Percentiles rank a stretch among this genome's conserved stretches.
Evolutionary conservation across 108 stramenopile species (phyloP).

Genomic region (Discostella stelligeroides): DNA sequence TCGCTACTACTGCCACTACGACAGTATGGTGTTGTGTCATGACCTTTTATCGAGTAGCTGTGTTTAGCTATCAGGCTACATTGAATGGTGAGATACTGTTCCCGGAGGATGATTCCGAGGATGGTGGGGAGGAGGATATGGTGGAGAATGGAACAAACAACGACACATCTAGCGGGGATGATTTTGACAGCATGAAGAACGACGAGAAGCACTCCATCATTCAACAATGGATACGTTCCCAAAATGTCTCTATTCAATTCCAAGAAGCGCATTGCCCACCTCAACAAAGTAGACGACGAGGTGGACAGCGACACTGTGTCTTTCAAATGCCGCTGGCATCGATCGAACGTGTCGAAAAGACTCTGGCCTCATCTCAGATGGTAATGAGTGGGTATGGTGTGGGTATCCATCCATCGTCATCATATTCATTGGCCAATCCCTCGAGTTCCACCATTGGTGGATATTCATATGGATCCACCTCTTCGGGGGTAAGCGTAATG

Average conservation of each 20-base stretch:
- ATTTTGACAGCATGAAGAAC: not conserved
- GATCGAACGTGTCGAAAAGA: constrained; percentile 86
- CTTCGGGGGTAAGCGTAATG: constrained; percentile 16
- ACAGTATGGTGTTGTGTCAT: constrained; percentile 85
- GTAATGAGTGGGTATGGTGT: not conserved
- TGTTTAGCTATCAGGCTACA: constrained; percentile 59
- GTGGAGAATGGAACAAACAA: not conserved
- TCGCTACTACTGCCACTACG: constrained; percentile 8
- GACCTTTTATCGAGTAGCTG: constrained; percentile 79
- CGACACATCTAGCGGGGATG: not conserved
- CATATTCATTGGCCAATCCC: not conserved
- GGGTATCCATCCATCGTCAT: not conserved
- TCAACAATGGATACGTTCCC: constrained; percentile 41
- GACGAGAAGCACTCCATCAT: constrained; percentile 9
- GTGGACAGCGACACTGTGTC: constrained; percentile 41
- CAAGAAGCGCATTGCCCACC: constrained; percentile 33
- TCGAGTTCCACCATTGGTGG: constrained; percentile 9
- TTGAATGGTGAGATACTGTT: constrained; percentile 38
- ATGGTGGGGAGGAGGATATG: not conserved
- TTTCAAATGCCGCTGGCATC: constrained; percentile 79
- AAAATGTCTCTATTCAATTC: constrained; percentile 49
- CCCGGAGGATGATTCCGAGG: constrained; percentile 10
- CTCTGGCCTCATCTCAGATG: constrained; percentile 38
- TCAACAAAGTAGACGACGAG: not conserved
- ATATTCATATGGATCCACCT: too few species aligned